These are phyloP conservation scores for Suillus occidentalis DNA, from an alignment of 768 basidiomycete genomes.

Conservation along the genomic window DNA sequence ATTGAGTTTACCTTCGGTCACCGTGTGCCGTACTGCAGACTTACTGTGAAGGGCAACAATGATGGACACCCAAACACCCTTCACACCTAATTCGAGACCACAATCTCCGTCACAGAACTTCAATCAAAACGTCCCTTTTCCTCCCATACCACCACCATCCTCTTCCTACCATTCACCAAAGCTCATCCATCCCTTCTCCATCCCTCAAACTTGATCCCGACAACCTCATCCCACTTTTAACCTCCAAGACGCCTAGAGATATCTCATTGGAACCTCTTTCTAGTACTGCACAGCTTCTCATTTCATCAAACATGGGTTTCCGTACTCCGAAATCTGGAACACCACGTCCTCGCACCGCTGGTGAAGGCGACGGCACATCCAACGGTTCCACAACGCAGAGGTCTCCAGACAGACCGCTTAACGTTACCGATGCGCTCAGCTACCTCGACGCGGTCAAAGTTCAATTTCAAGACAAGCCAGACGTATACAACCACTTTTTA, in stretches of 20 bases:
- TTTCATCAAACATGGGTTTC: constrained; percentile 11
- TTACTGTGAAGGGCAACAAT: constrained; percentile 14
- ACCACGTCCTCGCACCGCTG: constrained; percentile 39
- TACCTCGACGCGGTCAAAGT: constrained; percentile 94
- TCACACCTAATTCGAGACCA: constrained; percentile 12
- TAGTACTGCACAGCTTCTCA: neutral
- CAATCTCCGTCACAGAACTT: constrained; percentile 14
- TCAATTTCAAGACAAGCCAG: constrained; percentile 86
- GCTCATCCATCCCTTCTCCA: constrained; percentile 4
- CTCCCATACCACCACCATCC: constrained; percentile 8
- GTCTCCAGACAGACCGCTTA: constrained; percentile 64
- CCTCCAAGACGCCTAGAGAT: neutral
- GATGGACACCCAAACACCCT: constrained; percentile 18
- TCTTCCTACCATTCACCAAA: constrained; percentile 4
- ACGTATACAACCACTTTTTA: constrained; percentile 92
- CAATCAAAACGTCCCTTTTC: constrained; percentile 4
- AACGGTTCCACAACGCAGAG: constrained; percentile 27
- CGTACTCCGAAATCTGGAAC: constrained; percentile 35
- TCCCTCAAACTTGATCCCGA: constrained; percentile 3
- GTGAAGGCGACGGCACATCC: constrained; percentile 24
- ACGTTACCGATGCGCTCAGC: constrained; percentile 90
- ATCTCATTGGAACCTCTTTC: constrained; percentile 4
- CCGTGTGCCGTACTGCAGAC: constrained; percentile 14
- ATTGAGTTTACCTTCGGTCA: constrained; percentile 9
- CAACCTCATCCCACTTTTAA: constrained; percentile 2